Evolutionary conservation across 2,329 filamentous ascomycete genomes (phyloP).

Genomic region (Atkinsonella texensis): DNA sequence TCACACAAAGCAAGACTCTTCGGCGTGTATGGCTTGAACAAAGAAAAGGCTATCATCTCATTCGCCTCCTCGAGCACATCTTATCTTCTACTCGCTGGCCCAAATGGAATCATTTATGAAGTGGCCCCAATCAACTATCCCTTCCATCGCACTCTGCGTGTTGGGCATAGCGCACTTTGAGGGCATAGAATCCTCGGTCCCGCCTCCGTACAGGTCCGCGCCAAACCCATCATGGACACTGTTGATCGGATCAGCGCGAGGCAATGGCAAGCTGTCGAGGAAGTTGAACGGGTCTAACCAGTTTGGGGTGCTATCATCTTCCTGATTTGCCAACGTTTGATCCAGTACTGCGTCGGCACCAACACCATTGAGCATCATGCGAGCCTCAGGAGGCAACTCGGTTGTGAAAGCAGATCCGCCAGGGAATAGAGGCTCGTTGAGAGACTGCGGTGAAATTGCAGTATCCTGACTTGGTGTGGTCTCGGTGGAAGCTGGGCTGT

Average conservation of each 20-base stretch:
- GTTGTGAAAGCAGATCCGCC: constrained; percentile 27
- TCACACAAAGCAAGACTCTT: neutral
- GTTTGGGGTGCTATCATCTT: constrained; percentile 1
- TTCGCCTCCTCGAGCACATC: neutral
- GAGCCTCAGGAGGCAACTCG: constrained; percentile 29
- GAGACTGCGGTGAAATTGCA: constrained; percentile 11
- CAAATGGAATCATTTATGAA: constrained; percentile 20
- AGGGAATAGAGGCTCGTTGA: constrained; percentile 5
- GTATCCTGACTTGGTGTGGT: neutral
- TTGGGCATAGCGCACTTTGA: constrained; percentile 3
- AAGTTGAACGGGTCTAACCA: neutral
- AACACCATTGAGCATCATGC: constrained; percentile 25
- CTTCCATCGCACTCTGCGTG: constrained; percentile 10
- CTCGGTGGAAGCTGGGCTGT: neutral
- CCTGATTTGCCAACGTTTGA: constrained; percentile 9
- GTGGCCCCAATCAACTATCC: constrained; percentile 15
- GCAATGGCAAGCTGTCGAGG: constrained; percentile 2
- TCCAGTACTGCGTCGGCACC: constrained; percentile 17
- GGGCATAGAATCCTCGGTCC: neutral
- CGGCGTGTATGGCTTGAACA: neutral
- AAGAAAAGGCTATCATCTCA: neutral
- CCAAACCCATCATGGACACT: constrained; percentile 4
- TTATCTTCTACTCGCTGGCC: constrained; percentile 20
- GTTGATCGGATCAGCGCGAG: neutral
- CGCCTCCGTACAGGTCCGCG: neutral